These are phyloP conservation scores for Phytophthora capsici DNA, from an alignment of 352 stramenopile species.

Conservation along the genomic window DNA sequence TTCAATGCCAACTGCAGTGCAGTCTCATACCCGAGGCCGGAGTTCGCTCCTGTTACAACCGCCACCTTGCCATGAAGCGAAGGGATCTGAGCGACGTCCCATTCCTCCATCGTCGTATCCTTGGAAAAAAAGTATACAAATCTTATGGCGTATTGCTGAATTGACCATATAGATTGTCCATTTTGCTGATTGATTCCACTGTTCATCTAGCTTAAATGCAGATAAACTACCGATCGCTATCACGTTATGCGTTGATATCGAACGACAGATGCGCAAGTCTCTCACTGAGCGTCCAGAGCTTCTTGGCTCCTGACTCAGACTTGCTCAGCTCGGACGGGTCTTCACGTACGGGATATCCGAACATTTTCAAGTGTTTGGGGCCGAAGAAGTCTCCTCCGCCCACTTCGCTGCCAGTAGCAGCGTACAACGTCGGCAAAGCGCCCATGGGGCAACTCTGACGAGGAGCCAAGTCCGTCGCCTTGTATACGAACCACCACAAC, in stretches of 20 bases:
- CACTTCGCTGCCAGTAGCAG: constrained; percentile 33
- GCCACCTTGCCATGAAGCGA: constrained; percentile 34
- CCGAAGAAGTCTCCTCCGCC: constrained; percentile 43
- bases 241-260: constrained; percentile 2
- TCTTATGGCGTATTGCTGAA: too few relatives aligned
- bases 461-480: constrained; percentile 28
- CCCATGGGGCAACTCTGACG: constrained; percentile 29
- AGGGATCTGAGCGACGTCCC: too few relatives aligned
- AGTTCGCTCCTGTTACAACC: constrained; percentile 50
- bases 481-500: constrained; percentile 32
- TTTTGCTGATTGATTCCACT: too few relatives aligned
- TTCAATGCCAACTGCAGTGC: constrained; percentile 41
- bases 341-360: constrained; percentile 48
- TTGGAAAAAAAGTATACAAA: too few relatives aligned
- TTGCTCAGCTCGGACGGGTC: constrained; percentile 30
- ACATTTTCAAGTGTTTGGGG: constrained; percentile 28
- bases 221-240: neutral
- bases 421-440: constrained; percentile 51
- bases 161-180: too few relatives aligned
- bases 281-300: constrained; percentile 49
- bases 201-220: neutral
- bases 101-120: too few relatives aligned
- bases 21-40: constrained; percentile 48
- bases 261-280: constrained; percentile 32
- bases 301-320: constrained; percentile 23